Evolutionary conservation across 2,329 filamentous ascomycete genomes (phyloP).

Genomic region (Monilinia polystroma): DNA sequence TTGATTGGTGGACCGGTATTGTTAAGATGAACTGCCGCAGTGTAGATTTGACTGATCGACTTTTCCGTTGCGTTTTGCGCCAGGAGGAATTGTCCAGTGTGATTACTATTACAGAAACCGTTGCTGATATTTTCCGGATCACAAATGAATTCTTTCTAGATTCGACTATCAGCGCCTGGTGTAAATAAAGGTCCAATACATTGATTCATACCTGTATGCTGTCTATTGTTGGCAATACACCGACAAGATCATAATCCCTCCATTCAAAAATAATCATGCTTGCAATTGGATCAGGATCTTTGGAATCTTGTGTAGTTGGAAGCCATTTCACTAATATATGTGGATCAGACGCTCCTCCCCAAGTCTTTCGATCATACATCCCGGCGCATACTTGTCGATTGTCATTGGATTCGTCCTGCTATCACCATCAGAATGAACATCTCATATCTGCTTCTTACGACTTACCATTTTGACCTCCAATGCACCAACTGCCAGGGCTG

Average conservation of each 20-base stretch:
- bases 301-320: conserved; percentile 55
- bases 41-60: conserved; percentile 71
- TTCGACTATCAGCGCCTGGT: conserved; percentile 39
- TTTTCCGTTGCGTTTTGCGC: conserved; percentile 70
- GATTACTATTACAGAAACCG: conserved; percentile 70
- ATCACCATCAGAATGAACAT: conserved; percentile 26
- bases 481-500: conserved; percentile 53
- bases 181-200: background rate
- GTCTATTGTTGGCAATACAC: conserved; percentile 58
- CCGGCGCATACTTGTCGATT: conserved; percentile 81
- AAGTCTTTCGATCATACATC: conserved; percentile 89
- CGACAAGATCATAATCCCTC: conserved; percentile 78
- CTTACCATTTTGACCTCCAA: conserved; percentile 59
- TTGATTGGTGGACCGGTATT: conserved; percentile 67
- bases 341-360: conserved; percentile 85
- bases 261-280: conserved; percentile 94
- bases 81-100: conserved; percentile 83
- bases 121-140: conserved; percentile 66
- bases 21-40: conserved; percentile 79
- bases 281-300: conserved; percentile 69
- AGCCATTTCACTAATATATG: conserved; percentile 85
- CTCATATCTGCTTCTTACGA: conserved; percentile 12
- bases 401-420: conserved; percentile 70
- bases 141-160: conserved; percentile 70
- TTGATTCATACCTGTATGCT: conserved; percentile 51